These are phyloP conservation scores for Rhizophagus sp. DNA, from an alignment of 192 early-diverging fungal species.

Conservation along the genomic window DNA sequence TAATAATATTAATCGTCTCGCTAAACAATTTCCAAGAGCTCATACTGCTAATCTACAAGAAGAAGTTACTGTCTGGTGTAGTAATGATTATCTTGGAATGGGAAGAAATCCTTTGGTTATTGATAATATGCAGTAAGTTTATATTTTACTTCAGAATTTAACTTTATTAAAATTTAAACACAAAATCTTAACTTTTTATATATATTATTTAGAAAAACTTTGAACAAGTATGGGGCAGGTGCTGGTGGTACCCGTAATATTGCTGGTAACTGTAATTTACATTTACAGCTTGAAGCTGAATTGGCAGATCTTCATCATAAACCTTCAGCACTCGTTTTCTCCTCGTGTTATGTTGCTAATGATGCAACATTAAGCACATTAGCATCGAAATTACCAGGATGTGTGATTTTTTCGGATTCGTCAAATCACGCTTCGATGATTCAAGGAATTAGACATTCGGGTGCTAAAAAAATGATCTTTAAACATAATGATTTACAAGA, in stretches of 20 bases:
- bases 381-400: constrained; percentile 83
- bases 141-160: constrained; percentile 8
- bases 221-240: constrained; percentile 96
- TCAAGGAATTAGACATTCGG: constrained; percentile 93
- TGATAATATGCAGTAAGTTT: constrained; percentile 86
- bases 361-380: constrained; percentile 93
- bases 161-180: neutral
- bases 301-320: constrained; percentile 92
- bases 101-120: constrained; percentile 83
- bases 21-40: constrained; percentile 87
- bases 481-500: constrained; percentile 91
- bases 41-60: constrained; percentile 85
- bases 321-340: constrained; percentile 88
- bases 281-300: constrained; percentile 88
- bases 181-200: neutral
- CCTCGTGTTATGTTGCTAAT: constrained; percentile 98
- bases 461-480: constrained; percentile 86
- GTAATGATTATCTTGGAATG: constrained; percentile 99
- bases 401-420: constrained; percentile 93
- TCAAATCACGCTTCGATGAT: constrained; percentile 99
- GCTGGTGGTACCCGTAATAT: constrained; percentile 99
- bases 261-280: constrained; percentile 95
- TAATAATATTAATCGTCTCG: constrained; percentile 99
- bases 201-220: constrained; percentile 55
- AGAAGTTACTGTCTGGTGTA: constrained; percentile 98